A percentile compares a stretch with the other conserved stretches of the same genome.
phyloP scores from a whole-genome alignment of 129 eudicot genomes.

The Lactuca sativa region DNA sequence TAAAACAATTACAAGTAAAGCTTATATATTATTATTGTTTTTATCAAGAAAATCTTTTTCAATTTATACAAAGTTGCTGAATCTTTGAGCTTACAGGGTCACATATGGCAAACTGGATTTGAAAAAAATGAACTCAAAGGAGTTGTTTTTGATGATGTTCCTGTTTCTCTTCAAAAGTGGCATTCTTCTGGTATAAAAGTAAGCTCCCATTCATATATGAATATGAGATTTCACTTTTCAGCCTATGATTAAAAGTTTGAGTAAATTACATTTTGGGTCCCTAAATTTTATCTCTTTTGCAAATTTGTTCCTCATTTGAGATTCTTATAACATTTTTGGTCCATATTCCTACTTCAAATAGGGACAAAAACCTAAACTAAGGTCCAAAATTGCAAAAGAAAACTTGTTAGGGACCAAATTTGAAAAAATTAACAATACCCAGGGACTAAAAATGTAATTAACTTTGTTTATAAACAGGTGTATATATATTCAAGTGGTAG shows the following conservation, averaged over 20 bases:
- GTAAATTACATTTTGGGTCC: neutral
- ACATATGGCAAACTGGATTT: constrained; percentile 93
- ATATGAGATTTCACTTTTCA: neutral
- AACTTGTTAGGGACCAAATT: neutral
- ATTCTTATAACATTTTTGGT: too few species aligned
- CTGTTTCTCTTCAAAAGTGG: constrained; percentile 94
- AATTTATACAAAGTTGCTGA: constrained; percentile 15
- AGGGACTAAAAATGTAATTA: neutral
- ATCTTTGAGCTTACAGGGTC: constrained; percentile 59
- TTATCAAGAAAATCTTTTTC: constrained; percentile 9
- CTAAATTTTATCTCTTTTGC: neutral
- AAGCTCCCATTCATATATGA: neutral
- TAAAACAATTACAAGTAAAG: constrained; percentile 91
- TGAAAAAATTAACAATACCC: too few species aligned
- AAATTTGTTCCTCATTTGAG: neutral
- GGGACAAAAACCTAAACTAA: too few species aligned
- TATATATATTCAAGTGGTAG: constrained; percentile 98
- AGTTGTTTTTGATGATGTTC: constrained; percentile 93
- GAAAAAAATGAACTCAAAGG: constrained; percentile 69
- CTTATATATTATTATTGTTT: neutral
- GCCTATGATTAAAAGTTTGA: too few species aligned
- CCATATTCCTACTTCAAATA: neutral
- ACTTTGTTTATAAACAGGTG: constrained; percentile 41
- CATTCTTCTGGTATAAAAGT: constrained; percentile 82
- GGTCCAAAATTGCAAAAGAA: too few species aligned